These are phyloP conservation scores for Termitomyces sp. DNA, from an alignment of 768 basidiomycete genomes.

Conservation along the genomic window DNA sequence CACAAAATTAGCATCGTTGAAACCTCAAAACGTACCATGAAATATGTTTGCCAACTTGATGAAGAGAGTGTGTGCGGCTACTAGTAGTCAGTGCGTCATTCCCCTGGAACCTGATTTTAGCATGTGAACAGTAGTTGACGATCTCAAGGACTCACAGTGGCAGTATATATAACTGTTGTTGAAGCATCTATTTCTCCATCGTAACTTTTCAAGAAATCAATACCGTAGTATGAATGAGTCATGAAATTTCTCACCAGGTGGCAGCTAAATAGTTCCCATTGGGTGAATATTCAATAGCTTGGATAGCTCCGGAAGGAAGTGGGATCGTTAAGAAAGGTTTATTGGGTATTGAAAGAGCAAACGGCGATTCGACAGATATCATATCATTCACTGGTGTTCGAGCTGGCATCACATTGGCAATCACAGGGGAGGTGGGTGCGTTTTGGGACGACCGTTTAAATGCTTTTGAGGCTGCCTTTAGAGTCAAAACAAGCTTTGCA, in stretches of 20 bases:
- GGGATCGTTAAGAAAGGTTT: slow-evolving; percentile 1
- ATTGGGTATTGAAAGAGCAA: slow-evolving; percentile 1
- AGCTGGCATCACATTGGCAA: background rate
- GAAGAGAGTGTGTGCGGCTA: background rate
- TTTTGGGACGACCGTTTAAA: background rate
- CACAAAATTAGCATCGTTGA: no score
- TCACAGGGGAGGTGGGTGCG: background rate
- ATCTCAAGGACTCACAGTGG: background rate
- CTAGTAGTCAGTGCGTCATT: background rate
- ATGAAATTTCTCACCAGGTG: slow-evolving; percentile 6
- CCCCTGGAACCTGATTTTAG: background rate
- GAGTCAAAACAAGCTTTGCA: background rate
- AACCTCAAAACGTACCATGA: slow-evolving; percentile 10
- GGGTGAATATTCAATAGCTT: slow-evolving; percentile 19
- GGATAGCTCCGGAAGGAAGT: slow-evolving; percentile 1
- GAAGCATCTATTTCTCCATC: slow-evolving; percentile 1
- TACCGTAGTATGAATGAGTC: no score
- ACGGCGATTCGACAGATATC: background rate
- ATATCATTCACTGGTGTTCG: background rate
- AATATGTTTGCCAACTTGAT: slow-evolving; percentile 6
- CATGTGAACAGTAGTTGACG: no score
- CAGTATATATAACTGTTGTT: slow-evolving; percentile 6
- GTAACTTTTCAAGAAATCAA: slow-evolving; percentile 8
- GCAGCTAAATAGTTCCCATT: slow-evolving; percentile 12
- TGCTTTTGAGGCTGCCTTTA: background rate